A percentile compares a stretch with the other conserved stretches of the same genome.
phyloP scores from a whole-genome alignment of 352 stramenopile species.

The Phytophthora nicotianae region DNA sequence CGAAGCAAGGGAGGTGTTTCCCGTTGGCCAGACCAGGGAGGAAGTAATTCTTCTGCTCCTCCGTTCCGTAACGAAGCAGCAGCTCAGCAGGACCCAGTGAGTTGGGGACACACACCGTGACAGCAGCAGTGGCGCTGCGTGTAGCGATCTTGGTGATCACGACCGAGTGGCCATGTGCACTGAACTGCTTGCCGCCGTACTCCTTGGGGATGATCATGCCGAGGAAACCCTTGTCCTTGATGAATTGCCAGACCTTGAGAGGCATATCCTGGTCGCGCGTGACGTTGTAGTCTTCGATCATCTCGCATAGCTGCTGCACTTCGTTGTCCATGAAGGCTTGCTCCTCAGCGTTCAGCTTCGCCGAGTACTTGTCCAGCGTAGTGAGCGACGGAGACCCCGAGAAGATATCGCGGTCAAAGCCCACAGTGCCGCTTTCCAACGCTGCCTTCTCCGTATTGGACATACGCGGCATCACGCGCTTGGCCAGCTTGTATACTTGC shows the following conservation, averaged over 20 bases:
- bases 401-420: constrained; percentile 99
- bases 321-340: constrained; percentile 96
- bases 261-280: constrained; percentile 92
- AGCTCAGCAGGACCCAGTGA: constrained; percentile 97
- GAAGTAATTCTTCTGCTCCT: constrained; percentile 97
- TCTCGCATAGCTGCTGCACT: constrained; percentile 94
- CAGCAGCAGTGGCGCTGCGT: constrained; percentile 89
- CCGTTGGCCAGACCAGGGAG: constrained; percentile 92
- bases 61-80: constrained; percentile 95
- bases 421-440: constrained; percentile 94
- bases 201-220: constrained; percentile 99
- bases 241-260: constrained; percentile 94
- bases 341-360: constrained; percentile 93
- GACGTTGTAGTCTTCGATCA: constrained; percentile 97
- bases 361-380: constrained; percentile 94
- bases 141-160: constrained; percentile 95
- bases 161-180: constrained; percentile 89
- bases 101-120: constrained; percentile 97
- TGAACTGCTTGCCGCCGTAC: constrained; percentile 93
- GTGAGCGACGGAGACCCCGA: constrained; percentile 92
- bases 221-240: constrained; percentile 96
- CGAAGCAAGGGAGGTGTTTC: constrained; percentile 98
- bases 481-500: constrained; percentile 93
- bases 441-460: constrained; percentile 95
- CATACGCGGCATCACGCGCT: constrained; percentile 96